Percentiles rank a stretch among this genome's conserved stretches.
These are phyloP conservation scores for Fabrea salina DNA, from an alignment of 169 alveolate species.

Conservation along the genomic window DNA sequence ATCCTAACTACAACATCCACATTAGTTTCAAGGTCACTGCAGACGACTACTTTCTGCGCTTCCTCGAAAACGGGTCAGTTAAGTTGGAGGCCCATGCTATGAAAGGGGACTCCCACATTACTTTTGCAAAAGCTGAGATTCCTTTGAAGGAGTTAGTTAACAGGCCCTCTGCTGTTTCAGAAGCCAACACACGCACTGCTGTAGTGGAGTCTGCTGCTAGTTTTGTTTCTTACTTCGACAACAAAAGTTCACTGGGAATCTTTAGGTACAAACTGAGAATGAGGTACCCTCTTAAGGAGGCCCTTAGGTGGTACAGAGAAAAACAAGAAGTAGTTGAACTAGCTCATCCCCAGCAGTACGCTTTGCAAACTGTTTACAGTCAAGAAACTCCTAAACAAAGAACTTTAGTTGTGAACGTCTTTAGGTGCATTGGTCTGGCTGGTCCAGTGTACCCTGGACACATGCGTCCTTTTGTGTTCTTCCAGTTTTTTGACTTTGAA, in stretches of 20 bases:
- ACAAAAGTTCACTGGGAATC: conserved; percentile 46
- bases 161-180: conserved; percentile 35
- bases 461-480: conserved; percentile 64
- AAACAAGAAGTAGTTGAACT: conserved; percentile 40
- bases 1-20: conserved; percentile 68
- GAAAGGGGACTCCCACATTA: conserved; percentile 55
- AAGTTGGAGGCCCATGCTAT: conserved; percentile 59
- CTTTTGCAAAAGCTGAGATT: conserved; percentile 64
- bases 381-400: not conserved
- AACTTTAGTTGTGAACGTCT: conserved; percentile 34
- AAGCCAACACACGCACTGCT: conserved; percentile 30
- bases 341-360: conserved; percentile 7
- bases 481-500: conserved; percentile 62
- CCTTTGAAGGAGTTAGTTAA: conserved; percentile 54
- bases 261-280: conserved; percentile 68
- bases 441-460: conserved; percentile 31
- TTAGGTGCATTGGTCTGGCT: conserved; percentile 33
- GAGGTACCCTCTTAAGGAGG: conserved; percentile 67
- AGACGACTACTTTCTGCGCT: conserved; percentile 61
- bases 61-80: conserved; percentile 51
- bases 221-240: conserved; percentile 29
- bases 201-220: conserved; percentile 30
- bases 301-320: conserved; percentile 62
- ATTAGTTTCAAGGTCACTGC: conserved; percentile 62
- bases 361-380: conserved; percentile 7